A percentile compares a stretch with the other conserved stretches of the same genome.
These are phyloP conservation scores for Penicillium sp. DNA, from an alignment of 2,329 filamentous ascomycete genomes.

Conservation along the genomic window DNA sequence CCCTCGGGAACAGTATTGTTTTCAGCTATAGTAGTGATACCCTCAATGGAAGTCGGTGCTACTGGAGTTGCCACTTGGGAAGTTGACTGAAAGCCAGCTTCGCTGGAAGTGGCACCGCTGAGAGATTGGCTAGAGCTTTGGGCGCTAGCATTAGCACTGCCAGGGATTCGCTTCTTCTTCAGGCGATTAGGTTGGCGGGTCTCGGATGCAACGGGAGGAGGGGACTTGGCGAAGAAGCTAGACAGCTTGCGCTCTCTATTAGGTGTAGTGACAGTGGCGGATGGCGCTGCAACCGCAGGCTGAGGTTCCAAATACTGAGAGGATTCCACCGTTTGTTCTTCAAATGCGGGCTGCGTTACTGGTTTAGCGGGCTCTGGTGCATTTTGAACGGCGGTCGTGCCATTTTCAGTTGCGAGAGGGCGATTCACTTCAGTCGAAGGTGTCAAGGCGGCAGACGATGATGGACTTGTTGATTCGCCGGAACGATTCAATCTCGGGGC, in stretches of 20 bases:
- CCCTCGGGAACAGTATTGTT: conserved; percentile 16
- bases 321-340: conserved; percentile 13
- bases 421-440: conserved; percentile 24
- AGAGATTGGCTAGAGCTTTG: conserved; percentile 85
- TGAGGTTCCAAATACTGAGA: conserved; percentile 39
- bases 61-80: conserved; percentile 23
- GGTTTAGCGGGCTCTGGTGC: conserved; percentile 13
- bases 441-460: conserved; percentile 34
- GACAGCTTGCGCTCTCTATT: conserved; percentile 65
- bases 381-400: background rate
- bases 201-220: conserved; percentile 57
- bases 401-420: conserved; percentile 17
- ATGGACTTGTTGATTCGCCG: conserved; percentile 49
- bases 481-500: conserved; percentile 63
- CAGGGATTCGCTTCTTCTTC: conserved; percentile 77
- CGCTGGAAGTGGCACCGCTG: conserved; percentile 29
- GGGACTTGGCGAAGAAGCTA: conserved; percentile 64
- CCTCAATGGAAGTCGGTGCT: conserved; percentile 22
- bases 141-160: conserved; percentile 76
- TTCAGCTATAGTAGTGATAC: conserved; percentile 8
- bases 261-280: conserved; percentile 49
- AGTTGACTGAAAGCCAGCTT: conserved; percentile 38
- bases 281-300: conserved; percentile 28
- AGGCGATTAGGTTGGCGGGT: conserved; percentile 79
- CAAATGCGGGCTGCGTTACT: conserved; percentile 8